phyloP scores from a whole-genome alignment of 192 early-diverging fungal species.

The Chytriomyces confervae region DNA sequence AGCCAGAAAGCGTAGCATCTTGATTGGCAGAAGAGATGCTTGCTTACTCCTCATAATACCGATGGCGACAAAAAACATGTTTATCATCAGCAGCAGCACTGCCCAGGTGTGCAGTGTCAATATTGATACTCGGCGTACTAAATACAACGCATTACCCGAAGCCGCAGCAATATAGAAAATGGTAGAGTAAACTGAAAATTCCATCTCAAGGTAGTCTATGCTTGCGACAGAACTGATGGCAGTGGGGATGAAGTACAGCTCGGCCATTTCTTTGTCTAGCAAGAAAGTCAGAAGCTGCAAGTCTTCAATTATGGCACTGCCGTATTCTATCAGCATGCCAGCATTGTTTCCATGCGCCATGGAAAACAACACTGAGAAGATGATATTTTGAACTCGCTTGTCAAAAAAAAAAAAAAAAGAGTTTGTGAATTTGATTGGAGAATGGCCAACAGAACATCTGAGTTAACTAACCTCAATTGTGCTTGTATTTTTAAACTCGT shows the following conservation, averaged over 20 bases:
- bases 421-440: background rate
- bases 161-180: conserved; percentile 4
- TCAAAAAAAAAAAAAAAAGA: background rate
- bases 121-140: background rate
- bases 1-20: conserved; percentile 6
- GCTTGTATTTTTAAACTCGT: background rate
- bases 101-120: background rate
- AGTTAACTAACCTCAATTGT: background rate
- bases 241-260: conserved; percentile 2
- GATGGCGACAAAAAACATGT: conserved; percentile 8
- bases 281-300: conserved; percentile 23
- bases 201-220: conserved; percentile 9
- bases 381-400: background rate
- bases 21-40: conserved; percentile 18
- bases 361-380: conserved; percentile 11
- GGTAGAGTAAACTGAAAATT: background rate
- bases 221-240: background rate
- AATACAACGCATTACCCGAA: background rate
- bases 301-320: conserved; percentile 11
- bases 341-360: conserved; percentile 29
- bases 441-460: background rate
- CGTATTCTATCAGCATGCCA: background rate
- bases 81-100: conserved; percentile 16
- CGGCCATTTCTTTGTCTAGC: background rate
- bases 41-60: conserved; percentile 26